Evolutionary conservation across 2,329 filamentous ascomycete genomes (phyloP).

Genomic region (Fusarium sarcochroum): DNA sequence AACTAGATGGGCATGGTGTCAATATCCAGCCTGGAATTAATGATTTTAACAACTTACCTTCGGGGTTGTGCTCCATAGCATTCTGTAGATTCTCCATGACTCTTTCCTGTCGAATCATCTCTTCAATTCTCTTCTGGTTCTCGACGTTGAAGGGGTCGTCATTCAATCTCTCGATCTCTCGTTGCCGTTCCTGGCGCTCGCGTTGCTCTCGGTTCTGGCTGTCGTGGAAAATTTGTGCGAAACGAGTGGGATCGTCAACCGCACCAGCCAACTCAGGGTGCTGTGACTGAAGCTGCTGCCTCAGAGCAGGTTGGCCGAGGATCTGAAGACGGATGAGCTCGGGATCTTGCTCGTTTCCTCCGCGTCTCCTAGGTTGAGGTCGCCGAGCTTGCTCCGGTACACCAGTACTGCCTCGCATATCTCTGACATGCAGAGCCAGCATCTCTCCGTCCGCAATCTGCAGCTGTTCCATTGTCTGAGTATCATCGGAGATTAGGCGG

Average conservation of each 20-base stretch:
- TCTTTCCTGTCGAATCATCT: constrained; percentile 94
- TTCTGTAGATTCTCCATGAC: constrained; percentile 97
- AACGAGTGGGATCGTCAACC: constrained; percentile 81
- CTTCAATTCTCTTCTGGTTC: constrained; percentile 91
- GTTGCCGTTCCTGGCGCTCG: constrained; percentile 81
- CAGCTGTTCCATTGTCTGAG: constrained; percentile 85
- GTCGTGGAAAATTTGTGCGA: constrained; percentile 78
- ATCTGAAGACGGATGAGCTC: constrained; percentile 88
- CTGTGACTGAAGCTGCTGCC: constrained; percentile 77
- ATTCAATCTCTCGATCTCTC: constrained; percentile 87
- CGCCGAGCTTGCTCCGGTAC: constrained; percentile 56
- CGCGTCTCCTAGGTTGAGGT: constrained; percentile 51
- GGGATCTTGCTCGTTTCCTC: constrained; percentile 69
- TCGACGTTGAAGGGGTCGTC: constrained; percentile 95
- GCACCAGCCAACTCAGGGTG: constrained; percentile 83
- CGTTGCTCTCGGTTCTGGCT: constrained; percentile 79
- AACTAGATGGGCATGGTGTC: constrained; percentile 64
- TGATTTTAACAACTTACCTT: constrained; percentile 74
- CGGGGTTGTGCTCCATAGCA: constrained; percentile 96
- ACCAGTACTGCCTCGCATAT: constrained; percentile 66
- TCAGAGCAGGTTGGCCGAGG: constrained; percentile 80
- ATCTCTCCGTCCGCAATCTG: constrained; percentile 91
- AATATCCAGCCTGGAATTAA: constrained; percentile 1
- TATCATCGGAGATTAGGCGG: constrained; percentile 80
- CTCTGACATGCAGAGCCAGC: constrained; percentile 85